phyloP scores from a whole-genome alignment of 2,329 filamentous ascomycete genomes.

The Botrytis porri region DNA sequence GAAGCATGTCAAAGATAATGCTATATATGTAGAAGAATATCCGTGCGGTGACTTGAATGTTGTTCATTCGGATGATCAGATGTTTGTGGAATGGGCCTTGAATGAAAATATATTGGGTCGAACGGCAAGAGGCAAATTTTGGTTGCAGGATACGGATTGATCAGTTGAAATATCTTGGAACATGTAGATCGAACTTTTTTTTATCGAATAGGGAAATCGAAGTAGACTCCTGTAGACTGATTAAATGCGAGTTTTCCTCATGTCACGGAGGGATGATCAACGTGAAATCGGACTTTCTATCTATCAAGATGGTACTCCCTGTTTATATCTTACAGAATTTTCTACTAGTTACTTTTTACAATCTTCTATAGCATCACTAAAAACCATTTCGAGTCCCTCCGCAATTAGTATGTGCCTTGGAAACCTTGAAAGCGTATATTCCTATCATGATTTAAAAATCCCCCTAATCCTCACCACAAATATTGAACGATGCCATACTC shows the following conservation, averaged over 20 bases:
- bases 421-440: constrained; percentile 59
- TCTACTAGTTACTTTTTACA: neutral
- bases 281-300: neutral
- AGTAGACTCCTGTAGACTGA: neutral
- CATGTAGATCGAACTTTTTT: neutral
- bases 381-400: constrained; percentile 35
- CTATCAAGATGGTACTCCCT: neutral
- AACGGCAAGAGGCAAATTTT: neutral
- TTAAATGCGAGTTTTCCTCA: neutral
- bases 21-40: neutral
- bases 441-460: constrained; percentile 64
- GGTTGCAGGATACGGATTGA: neutral
- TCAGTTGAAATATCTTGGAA: neutral
- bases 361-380: constrained; percentile 18
- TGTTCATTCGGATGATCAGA: neutral
- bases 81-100: neutral
- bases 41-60: neutral
- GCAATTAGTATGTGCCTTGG: constrained; percentile 47
- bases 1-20: neutral
- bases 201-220: neutral
- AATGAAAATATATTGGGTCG: neutral
- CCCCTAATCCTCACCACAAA: constrained; percentile 59
- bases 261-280: neutral
- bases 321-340: neutral
- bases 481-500: constrained; percentile 58